These are phyloP conservation scores for Sphaerobolus stellatus DNA, from an alignment of 1,284 basidiomycete species.

Conservation along the genomic window DNA sequence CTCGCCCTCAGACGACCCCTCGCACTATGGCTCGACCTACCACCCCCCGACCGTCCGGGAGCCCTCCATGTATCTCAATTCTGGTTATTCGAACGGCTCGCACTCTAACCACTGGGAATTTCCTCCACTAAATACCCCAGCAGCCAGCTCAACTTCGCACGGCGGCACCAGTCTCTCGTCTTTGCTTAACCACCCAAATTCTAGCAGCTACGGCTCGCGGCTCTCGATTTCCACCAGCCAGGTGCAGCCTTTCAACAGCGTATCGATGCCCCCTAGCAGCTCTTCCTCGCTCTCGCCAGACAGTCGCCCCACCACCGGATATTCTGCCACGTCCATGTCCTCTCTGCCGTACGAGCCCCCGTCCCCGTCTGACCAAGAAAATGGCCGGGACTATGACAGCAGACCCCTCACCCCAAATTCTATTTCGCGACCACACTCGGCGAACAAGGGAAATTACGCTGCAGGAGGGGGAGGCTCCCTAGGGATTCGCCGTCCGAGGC, in stretches of 20 bases:
- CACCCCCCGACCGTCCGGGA: conserved; percentile 9
- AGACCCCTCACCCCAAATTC: conserved; percentile 53
- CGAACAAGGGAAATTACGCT: conserved; percentile 26
- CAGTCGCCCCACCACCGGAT: conserved; percentile 77
- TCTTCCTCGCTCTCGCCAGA: conserved; percentile 75
- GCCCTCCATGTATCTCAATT: conserved; percentile 2
- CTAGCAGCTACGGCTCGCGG: conserved; percentile 19
- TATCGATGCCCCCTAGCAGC: conserved; percentile 58
- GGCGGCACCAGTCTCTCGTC: conserved; percentile 70
- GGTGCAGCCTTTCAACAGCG: conserved; percentile 31
- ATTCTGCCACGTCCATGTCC: conserved; percentile 69
- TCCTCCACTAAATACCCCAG: conserved; percentile 48
- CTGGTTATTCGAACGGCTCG: conserved; percentile 25
- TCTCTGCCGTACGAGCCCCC: conserved; percentile 70
- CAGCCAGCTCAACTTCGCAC: conserved; percentile 49
- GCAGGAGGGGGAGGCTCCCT: conserved; percentile 26
- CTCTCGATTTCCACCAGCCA: conserved; percentile 15
- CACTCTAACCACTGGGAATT: conserved; percentile 61
- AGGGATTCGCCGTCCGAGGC: conserved; percentile 65
- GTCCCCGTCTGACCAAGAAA: conserved; percentile 39
- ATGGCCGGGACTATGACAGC: conserved; percentile 39
- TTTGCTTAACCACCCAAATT: conserved; percentile 54
- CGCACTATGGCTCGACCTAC: neutral
- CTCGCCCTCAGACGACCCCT: conserved; percentile 1
- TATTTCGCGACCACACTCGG: conserved; percentile 50